A percentile compares a stretch with the other conserved stretches of the same genome.
Evolutionary conservation across 371 early-diverging fungal species (phyloP).

Genomic region (Mucor lusitanicus): DNA sequence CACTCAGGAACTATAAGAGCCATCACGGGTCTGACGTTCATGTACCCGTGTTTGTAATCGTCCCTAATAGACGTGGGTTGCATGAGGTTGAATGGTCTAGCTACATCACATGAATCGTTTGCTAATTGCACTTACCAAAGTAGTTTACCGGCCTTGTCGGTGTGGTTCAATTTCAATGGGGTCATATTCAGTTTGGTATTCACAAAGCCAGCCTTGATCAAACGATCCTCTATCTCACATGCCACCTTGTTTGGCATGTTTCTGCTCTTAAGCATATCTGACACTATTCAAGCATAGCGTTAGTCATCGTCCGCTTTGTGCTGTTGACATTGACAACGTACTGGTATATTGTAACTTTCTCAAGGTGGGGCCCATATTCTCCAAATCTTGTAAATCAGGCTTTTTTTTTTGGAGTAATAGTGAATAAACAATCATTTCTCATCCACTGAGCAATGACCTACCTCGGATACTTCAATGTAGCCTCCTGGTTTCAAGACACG

Average conservation of each 20-base stretch:
- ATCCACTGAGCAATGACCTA: neutral
- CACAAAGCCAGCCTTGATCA: conserved; percentile 12
- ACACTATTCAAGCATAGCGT: neutral
- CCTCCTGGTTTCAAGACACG: conserved; percentile 44
- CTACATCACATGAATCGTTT: neutral
- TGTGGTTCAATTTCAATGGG: conserved; percentile 14
- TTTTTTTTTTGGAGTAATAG: neutral
- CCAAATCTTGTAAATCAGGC: conserved; percentile 2
- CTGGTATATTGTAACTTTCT: neutral
- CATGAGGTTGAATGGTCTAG: neutral
- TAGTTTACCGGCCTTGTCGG: conserved; percentile 16
- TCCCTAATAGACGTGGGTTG: conserved; percentile 10
- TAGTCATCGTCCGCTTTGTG: neutral
- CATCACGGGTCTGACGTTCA: conserved; percentile 20
- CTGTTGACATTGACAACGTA: neutral
- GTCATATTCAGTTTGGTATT: neutral
- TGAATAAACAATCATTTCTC: neutral
- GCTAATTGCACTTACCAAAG: conserved; percentile 5
- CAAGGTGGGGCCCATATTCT: neutral
- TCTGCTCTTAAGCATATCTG: neutral
- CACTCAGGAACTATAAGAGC: conserved; percentile 8
- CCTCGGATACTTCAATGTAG: conserved; percentile 40
- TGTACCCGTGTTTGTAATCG: conserved; percentile 22
- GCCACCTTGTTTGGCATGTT: conserved; percentile 13
- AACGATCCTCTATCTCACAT: conserved; percentile 8